A percentile compares a stretch with the other conserved stretches of the same genome.
phyloP scores from a whole-genome alignment of 2,329 filamentous ascomycete species.

The Fusarium secorum region DNA sequence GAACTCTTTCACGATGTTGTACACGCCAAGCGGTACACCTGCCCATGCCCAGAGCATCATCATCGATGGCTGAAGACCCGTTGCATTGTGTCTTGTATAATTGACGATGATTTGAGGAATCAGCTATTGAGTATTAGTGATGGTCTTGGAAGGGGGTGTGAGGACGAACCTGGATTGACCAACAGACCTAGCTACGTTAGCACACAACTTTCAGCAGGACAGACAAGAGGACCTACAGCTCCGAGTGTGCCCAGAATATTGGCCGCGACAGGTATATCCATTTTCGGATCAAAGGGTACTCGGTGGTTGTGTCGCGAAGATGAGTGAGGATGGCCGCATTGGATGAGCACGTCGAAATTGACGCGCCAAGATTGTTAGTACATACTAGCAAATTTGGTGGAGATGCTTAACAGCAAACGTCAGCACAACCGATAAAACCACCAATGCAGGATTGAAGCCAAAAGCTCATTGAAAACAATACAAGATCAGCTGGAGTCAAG shows the following conservation, averaged over 20 bases:
- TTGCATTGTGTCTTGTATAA: slow-evolving; percentile 70
- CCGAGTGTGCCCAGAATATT: slow-evolving; percentile 68
- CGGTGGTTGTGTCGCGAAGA: neutral
- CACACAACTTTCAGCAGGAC: neutral
- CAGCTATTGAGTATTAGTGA: slow-evolving; percentile 52
- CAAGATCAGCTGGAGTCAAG: neutral
- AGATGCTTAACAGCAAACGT: neutral
- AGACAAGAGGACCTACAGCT: slow-evolving; percentile 52
- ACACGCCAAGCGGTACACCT: slow-evolving; percentile 69
- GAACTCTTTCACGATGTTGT: slow-evolving; percentile 54
- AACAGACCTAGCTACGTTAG: slow-evolving; percentile 57
- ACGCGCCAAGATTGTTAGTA: slow-evolving; percentile 15
- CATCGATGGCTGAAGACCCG: slow-evolving; percentile 72
- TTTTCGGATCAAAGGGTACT: slow-evolving; percentile 32
- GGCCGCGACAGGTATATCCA: slow-evolving; percentile 64
- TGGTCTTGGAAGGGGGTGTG: neutral
- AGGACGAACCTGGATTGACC: slow-evolving; percentile 67
- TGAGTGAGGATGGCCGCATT: neutral
- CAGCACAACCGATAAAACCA: neutral
- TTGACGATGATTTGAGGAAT: slow-evolving; percentile 76
- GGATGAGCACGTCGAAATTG: neutral
- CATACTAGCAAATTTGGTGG: neutral
- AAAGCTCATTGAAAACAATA: neutral
- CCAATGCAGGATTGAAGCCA: neutral
- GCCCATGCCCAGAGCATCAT: slow-evolving; percentile 77